These are phyloP conservation scores for Diaporthe citri DNA, from an alignment of 2,329 filamentous ascomycete genomes.

Conservation along the genomic window DNA sequence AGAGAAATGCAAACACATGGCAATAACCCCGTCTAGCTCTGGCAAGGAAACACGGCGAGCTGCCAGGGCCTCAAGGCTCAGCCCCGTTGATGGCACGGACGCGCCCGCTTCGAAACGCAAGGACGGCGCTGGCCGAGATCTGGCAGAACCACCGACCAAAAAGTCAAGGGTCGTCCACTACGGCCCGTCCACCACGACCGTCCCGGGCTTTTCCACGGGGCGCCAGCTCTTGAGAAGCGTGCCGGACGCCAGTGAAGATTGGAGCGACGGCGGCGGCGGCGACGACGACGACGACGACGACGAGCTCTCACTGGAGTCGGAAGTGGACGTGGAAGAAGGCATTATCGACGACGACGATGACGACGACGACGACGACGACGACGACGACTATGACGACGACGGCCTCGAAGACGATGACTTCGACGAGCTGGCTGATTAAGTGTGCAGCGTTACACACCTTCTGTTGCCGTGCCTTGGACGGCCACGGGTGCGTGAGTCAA, in stretches of 20 bases:
- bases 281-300: background rate
- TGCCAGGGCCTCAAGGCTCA: conserved; percentile 8
- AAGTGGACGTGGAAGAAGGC: background rate
- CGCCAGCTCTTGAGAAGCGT: background rate
- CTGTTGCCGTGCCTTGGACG: background rate
- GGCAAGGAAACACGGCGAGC: background rate
- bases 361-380: background rate
- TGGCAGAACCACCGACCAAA: background rate
- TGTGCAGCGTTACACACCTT: background rate
- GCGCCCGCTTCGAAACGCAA: background rate
- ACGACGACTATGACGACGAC: background rate
- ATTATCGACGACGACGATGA: background rate
- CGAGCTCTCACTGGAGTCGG: background rate
- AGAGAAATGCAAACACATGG: background rate
- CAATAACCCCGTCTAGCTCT: background rate
- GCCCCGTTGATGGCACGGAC: no score
- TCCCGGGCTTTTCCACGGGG: background rate
- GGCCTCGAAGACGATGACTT: background rate
- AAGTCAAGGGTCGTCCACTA: background rate
- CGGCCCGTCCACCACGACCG: background rate
- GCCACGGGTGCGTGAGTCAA: background rate
- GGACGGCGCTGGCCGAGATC: background rate
- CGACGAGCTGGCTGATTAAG: background rate
- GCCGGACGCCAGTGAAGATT: background rate
- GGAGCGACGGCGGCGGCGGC: background rate